phyloP scores from a whole-genome alignment of 371 early-diverging fungal species.

The Apophysomyces variabilis region DNA sequence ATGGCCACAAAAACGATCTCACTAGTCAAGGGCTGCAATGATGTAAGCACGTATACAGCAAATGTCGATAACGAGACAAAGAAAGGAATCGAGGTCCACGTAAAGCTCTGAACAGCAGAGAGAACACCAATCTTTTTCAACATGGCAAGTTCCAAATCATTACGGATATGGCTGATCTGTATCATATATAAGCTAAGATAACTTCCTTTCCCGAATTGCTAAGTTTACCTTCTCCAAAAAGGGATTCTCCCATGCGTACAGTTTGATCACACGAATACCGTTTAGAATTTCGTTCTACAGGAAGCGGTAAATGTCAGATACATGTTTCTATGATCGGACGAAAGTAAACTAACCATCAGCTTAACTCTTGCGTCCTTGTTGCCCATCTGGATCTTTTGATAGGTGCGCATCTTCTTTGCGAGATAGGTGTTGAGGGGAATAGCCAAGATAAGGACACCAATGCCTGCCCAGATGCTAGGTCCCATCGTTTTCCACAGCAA shows the following conservation, averaged over 20 bases:
- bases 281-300: constrained; percentile 81
- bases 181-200: not conserved
- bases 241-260: constrained; percentile 80
- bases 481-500: constrained; percentile 88
- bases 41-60: constrained; percentile 71
- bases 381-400: constrained; percentile 88
- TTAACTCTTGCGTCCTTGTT: constrained; percentile 91
- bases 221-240: constrained; percentile 56
- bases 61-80: constrained; percentile 88
- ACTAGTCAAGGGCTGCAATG: constrained; percentile 68
- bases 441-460: constrained; percentile 78
- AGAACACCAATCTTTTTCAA: constrained; percentile 76
- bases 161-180: constrained; percentile 74
- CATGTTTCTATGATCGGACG: not conserved
- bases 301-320: not conserved
- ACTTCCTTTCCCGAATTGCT: not conserved
- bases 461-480: constrained; percentile 87
- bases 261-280: constrained; percentile 93
- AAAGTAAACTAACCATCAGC: constrained; percentile 61
- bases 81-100: constrained; percentile 84
- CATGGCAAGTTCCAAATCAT: constrained; percentile 75
- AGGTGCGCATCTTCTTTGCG: constrained; percentile 65
- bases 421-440: constrained; percentile 74
- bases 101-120: constrained; percentile 66
- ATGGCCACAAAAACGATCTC: constrained; percentile 87